These are phyloP conservation scores for Aspergillus kassunensis DNA, from an alignment of 495 filamentous ascomycete genomes.

Conservation along the genomic window DNA sequence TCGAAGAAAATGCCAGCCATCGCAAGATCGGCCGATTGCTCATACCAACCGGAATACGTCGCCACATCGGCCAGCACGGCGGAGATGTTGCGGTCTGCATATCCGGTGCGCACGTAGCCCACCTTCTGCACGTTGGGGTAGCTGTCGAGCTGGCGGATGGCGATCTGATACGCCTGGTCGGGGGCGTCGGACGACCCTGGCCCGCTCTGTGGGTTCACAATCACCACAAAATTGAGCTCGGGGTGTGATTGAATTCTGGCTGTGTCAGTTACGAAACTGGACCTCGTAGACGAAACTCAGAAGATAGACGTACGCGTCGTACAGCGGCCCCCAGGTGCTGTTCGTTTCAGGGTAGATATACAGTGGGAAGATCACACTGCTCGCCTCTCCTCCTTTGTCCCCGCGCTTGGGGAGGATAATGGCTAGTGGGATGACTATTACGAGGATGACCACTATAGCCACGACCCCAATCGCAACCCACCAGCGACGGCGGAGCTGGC, in stretches of 20 bases:
- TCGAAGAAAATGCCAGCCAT: slow-evolving; percentile 50
- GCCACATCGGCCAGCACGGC: slow-evolving; percentile 35
- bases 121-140: slow-evolving; percentile 41
- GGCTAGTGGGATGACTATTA: slow-evolving; percentile 15
- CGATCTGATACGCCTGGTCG: slow-evolving; percentile 27
- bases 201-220: slow-evolving; percentile 47
- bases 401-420: slow-evolving; percentile 9
- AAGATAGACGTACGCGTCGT: slow-evolving; percentile 19
- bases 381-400: slow-evolving; percentile 10
- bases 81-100: slow-evolving; percentile 23
- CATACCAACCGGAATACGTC: slow-evolving; percentile 39
- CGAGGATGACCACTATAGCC: slow-evolving; percentile 13
- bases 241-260: slow-evolving; percentile 28
- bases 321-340: slow-evolving; percentile 41
- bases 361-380: slow-evolving; percentile 45
- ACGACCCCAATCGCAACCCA: slow-evolving; percentile 7
- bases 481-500: slow-evolving; percentile 12
- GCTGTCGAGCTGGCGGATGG: slow-evolving; percentile 34
- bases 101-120: slow-evolving; percentile 46
- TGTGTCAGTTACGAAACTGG: not conserved
- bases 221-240: slow-evolving; percentile 33
- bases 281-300: not conserved
- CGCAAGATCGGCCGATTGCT: slow-evolving; percentile 26
- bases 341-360: slow-evolving; percentile 44
- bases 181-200: slow-evolving; percentile 34